Percentiles rank a stretch among this genome's conserved stretches.
These are phyloP conservation scores for Xylariaceae sp. DNA, from an alignment of 2,329 filamentous ascomycete genomes.

Conservation along the genomic window DNA sequence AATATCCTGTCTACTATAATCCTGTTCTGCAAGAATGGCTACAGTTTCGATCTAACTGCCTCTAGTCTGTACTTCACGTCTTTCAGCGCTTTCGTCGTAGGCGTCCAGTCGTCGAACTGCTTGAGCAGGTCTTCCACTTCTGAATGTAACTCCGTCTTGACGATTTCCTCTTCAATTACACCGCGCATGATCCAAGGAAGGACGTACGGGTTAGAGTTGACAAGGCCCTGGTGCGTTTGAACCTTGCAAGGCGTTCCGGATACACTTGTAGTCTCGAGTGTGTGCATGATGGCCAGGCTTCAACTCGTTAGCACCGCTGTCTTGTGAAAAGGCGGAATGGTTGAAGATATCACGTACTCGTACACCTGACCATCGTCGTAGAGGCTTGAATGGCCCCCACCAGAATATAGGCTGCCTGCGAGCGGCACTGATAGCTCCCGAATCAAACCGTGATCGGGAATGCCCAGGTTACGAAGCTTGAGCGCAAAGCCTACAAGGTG, in stretches of 20 bases:
- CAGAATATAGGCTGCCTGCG: slow-evolving; percentile 83
- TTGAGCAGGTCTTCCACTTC: slow-evolving; percentile 76
- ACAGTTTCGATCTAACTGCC: slow-evolving; percentile 80
- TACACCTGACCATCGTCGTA: slow-evolving; percentile 90
- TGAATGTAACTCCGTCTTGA: slow-evolving; percentile 69
- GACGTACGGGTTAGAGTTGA: slow-evolving; percentile 74
- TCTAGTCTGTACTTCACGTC: slow-evolving; percentile 95
- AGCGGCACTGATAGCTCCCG: slow-evolving; percentile 83
- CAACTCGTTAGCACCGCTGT: slow-evolving; percentile 8
- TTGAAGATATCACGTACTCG: slow-evolving; percentile 44
- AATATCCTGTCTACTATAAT: neutral
- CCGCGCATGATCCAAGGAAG: slow-evolving; percentile 95
- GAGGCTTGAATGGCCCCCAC: slow-evolving; percentile 87
- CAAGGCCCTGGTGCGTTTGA: slow-evolving; percentile 44
- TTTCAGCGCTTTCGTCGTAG: slow-evolving; percentile 81
- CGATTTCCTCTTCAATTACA: slow-evolving; percentile 83
- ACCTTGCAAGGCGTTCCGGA: slow-evolving; percentile 44
- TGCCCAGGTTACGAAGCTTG: slow-evolving; percentile 87
- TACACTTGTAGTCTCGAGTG: slow-evolving; percentile 63
- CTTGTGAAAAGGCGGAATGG: neutral
- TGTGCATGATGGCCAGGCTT: slow-evolving; percentile 63
- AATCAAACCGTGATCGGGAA: slow-evolving; percentile 89
- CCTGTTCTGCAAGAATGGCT: slow-evolving; percentile 6
- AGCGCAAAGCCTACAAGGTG: slow-evolving; percentile 89
- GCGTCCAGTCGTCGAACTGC: slow-evolving; percentile 93